Base-by-base conservation (phyloP, 1,284 basidiomycete species). In the Neonothopanus nambi region DNA sequence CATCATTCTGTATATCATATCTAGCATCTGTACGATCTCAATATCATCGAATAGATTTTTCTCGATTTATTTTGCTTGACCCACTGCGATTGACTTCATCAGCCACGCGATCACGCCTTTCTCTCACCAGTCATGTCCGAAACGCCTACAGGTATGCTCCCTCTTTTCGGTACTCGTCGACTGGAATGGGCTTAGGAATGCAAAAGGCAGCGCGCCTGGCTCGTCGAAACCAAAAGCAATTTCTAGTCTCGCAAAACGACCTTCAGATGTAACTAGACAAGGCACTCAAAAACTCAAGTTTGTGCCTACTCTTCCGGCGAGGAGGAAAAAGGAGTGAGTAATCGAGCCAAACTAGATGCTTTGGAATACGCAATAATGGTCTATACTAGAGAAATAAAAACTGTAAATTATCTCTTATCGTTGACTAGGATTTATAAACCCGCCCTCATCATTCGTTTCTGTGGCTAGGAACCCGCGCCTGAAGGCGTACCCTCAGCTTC, bases 271-370 rank as follows among this genome's bases (percentile, higher is more conserved):
- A 42, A 89, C 89, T 7, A 74, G 87, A 40, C 79, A 85, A 55
- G 87, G 87, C 26, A 77, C 85, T 0, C 81, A 83, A 61, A 91
- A 84, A 66, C 78, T 91, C 69, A 90, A 88, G 66, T 91, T 91
- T 62, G 80, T 85, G n/a, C 88, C 89, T 2, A 87, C 84, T 7
- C 74, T 90, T 48, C 87, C 88, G 12, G 67, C 77, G 20, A 73
- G 86, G 58, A 79, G 88, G 60, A 88, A 85, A 74, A 88, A 88
- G 71, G 85, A 88, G 88, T 78, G 44, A 54, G 59, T 58, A 35
- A 46, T 35, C 37, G 17, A 40, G 28, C 36, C 53, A 48, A 30
- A 23, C 52, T 37, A 42, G 24, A 50, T 48, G 42, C 42, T 52
- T 28, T 50, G 30, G 48, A 44, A 50, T 57, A 40, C 45, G 8